Conservation (phyloP, 2,329 filamentous ascomycete species). For the Fusarium sp. region DNA sequence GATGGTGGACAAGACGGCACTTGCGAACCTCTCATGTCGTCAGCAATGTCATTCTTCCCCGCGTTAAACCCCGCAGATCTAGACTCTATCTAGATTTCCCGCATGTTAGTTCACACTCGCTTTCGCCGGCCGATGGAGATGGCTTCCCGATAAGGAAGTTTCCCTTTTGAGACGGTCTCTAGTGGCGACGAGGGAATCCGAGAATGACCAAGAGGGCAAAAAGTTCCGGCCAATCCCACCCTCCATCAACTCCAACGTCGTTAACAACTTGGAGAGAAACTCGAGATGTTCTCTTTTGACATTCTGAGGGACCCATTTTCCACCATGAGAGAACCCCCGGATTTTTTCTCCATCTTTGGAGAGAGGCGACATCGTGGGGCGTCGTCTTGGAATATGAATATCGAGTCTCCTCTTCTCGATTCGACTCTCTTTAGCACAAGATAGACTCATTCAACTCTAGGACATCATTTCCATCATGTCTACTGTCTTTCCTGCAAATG, state of each 20-base stretch:
- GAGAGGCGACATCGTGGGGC: not conserved
- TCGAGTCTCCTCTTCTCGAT: constrained; percentile 1
- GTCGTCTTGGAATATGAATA: constrained; percentile 18
- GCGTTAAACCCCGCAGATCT: constrained; percentile 27
- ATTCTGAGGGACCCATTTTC: not conserved
- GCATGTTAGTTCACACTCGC: not conserved
- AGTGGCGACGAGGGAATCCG: not conserved
- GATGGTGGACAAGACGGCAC: not conserved
- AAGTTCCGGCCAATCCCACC: not conserved
- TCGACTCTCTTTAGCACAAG: not conserved
- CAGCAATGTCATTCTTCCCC: constrained; percentile 18
- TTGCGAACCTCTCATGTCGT: not conserved
- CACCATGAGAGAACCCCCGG: not conserved
- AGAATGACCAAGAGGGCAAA: constrained; percentile 1
- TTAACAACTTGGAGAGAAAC: not conserved
- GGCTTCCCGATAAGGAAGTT: constrained; percentile 18
- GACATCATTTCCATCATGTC: constrained; percentile 25
- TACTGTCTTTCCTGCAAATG: constrained; percentile 33
- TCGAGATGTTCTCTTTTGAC: not conserved
- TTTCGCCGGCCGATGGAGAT: not conserved
- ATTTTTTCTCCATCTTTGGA: constrained; percentile 24
- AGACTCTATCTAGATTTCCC: not conserved
- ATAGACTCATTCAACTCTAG: not conserved
- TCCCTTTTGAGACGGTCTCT: not conserved
- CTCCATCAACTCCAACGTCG: not conserved